A percentile compares a stretch with the other conserved stretches of the same genome.
phyloP scores from a whole-genome alignment of 805 yeast genomes.

The Wickerhamomyces bisporus region DNA sequence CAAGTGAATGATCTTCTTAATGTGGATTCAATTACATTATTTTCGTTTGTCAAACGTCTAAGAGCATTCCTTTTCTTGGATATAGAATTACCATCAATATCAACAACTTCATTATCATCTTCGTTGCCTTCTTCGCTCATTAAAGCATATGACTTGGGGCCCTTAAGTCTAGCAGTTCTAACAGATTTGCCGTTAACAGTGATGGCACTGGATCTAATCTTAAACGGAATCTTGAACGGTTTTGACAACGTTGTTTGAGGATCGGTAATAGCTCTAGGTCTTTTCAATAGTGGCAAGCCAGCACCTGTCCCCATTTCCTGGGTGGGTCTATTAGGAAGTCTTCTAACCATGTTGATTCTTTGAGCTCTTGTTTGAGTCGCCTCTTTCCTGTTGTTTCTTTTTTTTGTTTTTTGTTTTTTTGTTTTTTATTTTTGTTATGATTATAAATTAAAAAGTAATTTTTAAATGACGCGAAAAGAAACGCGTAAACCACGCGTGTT shows the following conservation, averaged over 20 bases:
- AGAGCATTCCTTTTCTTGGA: slow-evolving; percentile 53
- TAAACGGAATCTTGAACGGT: slow-evolving; percentile 68
- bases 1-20: slow-evolving; percentile 49
- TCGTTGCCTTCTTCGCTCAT: slow-evolving; percentile 26
- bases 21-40: slow-evolving; percentile 33
- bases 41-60: slow-evolving; percentile 40
- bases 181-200: slow-evolving; percentile 18
- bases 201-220: slow-evolving; percentile 21
- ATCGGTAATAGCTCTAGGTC: slow-evolving; percentile 50
- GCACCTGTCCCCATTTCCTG: slow-evolving; percentile 64
- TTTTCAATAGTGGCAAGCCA: slow-evolving; percentile 50
- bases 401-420: not conserved
- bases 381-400: not conserved
- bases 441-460: not conserved
- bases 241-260: slow-evolving; percentile 48
- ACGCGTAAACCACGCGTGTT: too few species aligned
- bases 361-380: not conserved
- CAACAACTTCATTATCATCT: slow-evolving; percentile 31
- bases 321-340: slow-evolving; percentile 37
- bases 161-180: slow-evolving; percentile 28
- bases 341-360: slow-evolving; percentile 28
- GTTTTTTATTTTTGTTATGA: slow-evolving; percentile 7
- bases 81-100: slow-evolving; percentile 26
- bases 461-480: slow-evolving; percentile 6
- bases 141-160: slow-evolving; percentile 38